A percentile compares a stretch with the other conserved stretches of the same genome.
Conservation (phyloP, 768 basidiomycete genomes). For the Suillus hirtellus region DNA sequence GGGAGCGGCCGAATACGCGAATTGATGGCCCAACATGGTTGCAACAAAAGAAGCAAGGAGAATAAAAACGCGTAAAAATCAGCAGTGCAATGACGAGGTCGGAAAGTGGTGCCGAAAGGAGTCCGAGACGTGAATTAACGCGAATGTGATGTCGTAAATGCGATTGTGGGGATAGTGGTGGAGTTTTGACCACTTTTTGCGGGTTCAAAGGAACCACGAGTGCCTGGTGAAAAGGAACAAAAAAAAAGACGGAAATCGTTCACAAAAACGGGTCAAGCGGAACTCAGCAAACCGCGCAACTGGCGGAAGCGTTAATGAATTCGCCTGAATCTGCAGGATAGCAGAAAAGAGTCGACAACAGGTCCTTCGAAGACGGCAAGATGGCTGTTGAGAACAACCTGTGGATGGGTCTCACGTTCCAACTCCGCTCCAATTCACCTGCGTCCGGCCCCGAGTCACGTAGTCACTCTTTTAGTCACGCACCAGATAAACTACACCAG, state of each 20-base stretch:
- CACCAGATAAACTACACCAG: constrained; percentile 7
- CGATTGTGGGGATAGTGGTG: constrained; percentile 9
- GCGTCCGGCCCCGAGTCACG: constrained; percentile 24
- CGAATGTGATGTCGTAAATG: constrained; percentile 21
- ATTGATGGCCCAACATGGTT: constrained; percentile 84
- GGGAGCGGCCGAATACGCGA: constrained; percentile 91
- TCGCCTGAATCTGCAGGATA: not conserved
- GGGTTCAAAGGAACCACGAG: constrained; percentile 11
- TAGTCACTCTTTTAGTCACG: constrained; percentile 15
- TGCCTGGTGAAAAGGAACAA: constrained; percentile 11
- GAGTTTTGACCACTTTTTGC: constrained; percentile 23
- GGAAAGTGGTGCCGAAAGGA: constrained; percentile 6
- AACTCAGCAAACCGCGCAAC: constrained; percentile 12
- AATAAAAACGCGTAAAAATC: constrained; percentile 21
- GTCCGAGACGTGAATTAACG: constrained; percentile 28
- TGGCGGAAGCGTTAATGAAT: constrained; percentile 3
- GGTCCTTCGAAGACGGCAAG: constrained; percentile 20
- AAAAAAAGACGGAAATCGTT: constrained; percentile 18
- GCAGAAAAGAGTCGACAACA: constrained; percentile 10
- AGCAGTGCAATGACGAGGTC: constrained; percentile 1
- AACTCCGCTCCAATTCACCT: constrained; percentile 35
- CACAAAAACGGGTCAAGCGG: constrained; percentile 15
- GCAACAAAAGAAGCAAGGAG: constrained; percentile 1
- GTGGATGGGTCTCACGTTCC: constrained; percentile 31
- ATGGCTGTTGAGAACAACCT: constrained; percentile 37